These are phyloP conservation scores for Phytophthora brassicae DNA, from an alignment of 352 stramenopile species.

Conservation along the genomic window DNA sequence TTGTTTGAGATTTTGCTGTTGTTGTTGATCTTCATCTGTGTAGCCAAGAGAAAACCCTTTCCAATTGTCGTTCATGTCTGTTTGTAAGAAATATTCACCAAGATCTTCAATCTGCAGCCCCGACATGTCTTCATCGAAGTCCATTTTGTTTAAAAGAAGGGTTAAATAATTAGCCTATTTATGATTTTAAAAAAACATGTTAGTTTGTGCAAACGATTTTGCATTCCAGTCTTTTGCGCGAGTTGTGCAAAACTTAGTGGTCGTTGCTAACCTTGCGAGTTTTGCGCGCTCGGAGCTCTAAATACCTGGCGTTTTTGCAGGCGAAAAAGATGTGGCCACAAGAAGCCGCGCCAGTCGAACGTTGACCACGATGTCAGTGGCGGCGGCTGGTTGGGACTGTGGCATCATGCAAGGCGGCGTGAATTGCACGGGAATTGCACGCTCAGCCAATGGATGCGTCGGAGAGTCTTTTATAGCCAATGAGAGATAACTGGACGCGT, in stretches of 20 bases:
- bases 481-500: too few species aligned
- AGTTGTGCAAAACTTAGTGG: too few species aligned
- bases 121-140: conserved; percentile 74
- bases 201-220: not conserved
- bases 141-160: too few species aligned
- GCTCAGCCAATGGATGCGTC: conserved; percentile 19
- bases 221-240: too few species aligned
- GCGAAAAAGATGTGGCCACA: conserved; percentile 28
- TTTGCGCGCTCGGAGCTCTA: not conserved
- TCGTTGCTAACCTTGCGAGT: too few species aligned
- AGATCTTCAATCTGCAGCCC: conserved; percentile 75
- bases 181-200: too few species aligned
- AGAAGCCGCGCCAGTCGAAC: conserved; percentile 15
- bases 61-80: conserved; percentile 62
- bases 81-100: conserved; percentile 69
- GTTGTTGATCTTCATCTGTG: conserved; percentile 44
- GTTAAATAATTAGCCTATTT: too few species aligned
- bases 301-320: conserved; percentile 4
- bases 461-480: too few species aligned
- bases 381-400: conserved; percentile 23
- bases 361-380: conserved; percentile 7
- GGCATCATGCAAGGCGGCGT: conserved; percentile 21
- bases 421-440: too few species aligned
- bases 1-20: conserved; percentile 16
- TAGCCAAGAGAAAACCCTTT: conserved; percentile 76